Evolutionary conservation across 305 asterid species (phyloP).

Genomic region (Fraxinus ornus): DNA sequence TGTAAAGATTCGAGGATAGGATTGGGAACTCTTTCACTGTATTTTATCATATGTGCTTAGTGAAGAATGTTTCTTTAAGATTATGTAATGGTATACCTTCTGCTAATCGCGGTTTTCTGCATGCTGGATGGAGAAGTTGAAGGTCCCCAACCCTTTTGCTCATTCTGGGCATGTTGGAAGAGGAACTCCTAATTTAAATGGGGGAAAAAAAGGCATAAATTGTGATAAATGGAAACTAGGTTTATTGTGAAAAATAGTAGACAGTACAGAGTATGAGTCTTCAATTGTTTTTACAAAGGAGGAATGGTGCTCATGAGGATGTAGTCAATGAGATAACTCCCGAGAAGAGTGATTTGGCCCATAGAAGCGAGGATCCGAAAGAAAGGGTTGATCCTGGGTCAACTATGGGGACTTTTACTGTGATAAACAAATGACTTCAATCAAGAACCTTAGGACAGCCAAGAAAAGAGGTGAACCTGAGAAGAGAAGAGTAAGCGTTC

Average conservation of each 20-base stretch:
- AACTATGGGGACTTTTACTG: background rate
- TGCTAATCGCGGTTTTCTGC: background rate
- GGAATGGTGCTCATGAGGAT: background rate
- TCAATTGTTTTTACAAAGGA: slow-evolving; percentile 23
- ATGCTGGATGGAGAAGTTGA: background rate
- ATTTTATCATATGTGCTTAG: background rate
- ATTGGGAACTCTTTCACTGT: background rate
- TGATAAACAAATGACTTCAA: background rate
- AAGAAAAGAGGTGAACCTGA: background rate
- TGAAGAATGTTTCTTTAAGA: background rate
- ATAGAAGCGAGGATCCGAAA: background rate
- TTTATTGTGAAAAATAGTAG: slow-evolving; percentile 16
- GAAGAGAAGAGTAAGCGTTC: background rate
- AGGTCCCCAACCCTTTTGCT: background rate
- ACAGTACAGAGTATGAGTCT: slow-evolving; percentile 13
- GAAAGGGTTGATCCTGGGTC: background rate
- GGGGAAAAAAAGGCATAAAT: background rate
- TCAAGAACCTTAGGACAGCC: background rate
- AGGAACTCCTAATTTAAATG: background rate
- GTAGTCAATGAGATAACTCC: background rate
- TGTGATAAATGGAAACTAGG: background rate
- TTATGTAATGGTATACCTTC: background rate
- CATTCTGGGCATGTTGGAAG: background rate
- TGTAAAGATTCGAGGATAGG: background rate
- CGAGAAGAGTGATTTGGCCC: background rate